A percentile compares a stretch with the other conserved stretches of the same genome.
Evolutionary conservation across 345 rosid species (phyloP).

Genomic region (Salix brachista): DNA sequence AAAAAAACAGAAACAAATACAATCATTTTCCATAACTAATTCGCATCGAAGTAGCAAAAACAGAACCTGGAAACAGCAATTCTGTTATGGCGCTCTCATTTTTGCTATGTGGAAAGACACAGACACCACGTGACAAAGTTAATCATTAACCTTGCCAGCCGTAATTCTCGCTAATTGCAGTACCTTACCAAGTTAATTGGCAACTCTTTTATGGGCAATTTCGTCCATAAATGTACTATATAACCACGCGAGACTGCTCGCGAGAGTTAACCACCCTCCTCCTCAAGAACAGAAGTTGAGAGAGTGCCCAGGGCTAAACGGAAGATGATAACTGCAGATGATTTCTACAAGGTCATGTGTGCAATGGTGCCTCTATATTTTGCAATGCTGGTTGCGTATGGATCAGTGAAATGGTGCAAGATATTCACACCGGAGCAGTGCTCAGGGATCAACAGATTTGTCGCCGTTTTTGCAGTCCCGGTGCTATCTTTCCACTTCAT

Average conservation of each 20-base stretch:
- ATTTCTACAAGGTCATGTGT: constrained; percentile 53
- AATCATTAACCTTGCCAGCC: constrained; percentile 25
- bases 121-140: neutral
- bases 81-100: neutral
- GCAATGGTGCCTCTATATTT: constrained; percentile 46
- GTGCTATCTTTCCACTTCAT: constrained; percentile 52
- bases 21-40: neutral
- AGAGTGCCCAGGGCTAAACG: neutral
- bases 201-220: constrained; percentile 11
- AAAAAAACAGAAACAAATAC: neutral
- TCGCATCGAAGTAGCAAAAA: neutral
- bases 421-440: constrained; percentile 48
- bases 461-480: constrained; percentile 49
- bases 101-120: constrained; percentile 7
- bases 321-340: constrained; percentile 36
- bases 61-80: neutral
- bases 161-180: constrained; percentile 24
- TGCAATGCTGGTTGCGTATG: constrained; percentile 41
- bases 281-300: neutral
- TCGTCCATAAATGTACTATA: constrained; percentile 29
- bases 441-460: constrained; percentile 51
- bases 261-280: neutral
- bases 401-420: constrained; percentile 54
- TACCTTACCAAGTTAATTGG: constrained; percentile 14
- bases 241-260: constrained; percentile 7